A percentile compares a stretch with the other conserved stretches of the same genome.
phyloP scores from a whole-genome alignment of 768 basidiomycete species.

The Dictyophora rubrovolvata region DNA sequence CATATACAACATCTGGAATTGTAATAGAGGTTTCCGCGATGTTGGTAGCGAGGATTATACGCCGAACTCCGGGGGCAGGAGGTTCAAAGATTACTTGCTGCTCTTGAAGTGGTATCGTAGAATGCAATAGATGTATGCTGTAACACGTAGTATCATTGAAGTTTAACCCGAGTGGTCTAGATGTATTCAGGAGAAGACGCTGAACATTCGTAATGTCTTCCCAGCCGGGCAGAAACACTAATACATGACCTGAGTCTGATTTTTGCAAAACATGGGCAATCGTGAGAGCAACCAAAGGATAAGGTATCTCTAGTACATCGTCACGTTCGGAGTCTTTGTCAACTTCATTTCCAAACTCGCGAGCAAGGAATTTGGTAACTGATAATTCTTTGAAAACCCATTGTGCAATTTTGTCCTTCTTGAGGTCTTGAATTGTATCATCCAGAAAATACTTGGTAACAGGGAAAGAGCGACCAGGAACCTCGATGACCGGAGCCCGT shows the following conservation, averaged over 20 bases:
- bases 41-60: constrained; percentile 88
- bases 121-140: constrained; percentile 77
- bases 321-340: constrained; percentile 20
- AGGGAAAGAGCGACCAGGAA: constrained; percentile 89
- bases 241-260: constrained; percentile 75
- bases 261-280: constrained; percentile 65
- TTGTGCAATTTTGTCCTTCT: constrained; percentile 22
- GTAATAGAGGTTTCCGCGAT: constrained; percentile 94
- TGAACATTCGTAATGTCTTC: constrained; percentile 78
- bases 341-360: constrained; percentile 43
- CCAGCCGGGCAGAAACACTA: constrained; percentile 91
- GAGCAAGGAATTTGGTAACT: constrained; percentile 60
- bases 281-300: constrained; percentile 69
- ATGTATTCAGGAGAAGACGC: constrained; percentile 42
- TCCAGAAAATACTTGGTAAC: constrained; percentile 77
- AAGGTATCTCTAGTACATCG: constrained; percentile 69
- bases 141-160: constrained; percentile 51
- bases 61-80: constrained; percentile 63
- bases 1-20: constrained; percentile 90
- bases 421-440: constrained; percentile 52
- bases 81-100: constrained; percentile 87
- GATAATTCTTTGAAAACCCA: constrained; percentile 68
- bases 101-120: constrained; percentile 77
- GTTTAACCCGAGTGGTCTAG: constrained; percentile 41
- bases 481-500: constrained; percentile 61